Evolutionary conservation across 73 alveolate genomes (phyloP), one percentile per base, ranked within the genome.

Genomic region (Stentor roeselii): DNA sequence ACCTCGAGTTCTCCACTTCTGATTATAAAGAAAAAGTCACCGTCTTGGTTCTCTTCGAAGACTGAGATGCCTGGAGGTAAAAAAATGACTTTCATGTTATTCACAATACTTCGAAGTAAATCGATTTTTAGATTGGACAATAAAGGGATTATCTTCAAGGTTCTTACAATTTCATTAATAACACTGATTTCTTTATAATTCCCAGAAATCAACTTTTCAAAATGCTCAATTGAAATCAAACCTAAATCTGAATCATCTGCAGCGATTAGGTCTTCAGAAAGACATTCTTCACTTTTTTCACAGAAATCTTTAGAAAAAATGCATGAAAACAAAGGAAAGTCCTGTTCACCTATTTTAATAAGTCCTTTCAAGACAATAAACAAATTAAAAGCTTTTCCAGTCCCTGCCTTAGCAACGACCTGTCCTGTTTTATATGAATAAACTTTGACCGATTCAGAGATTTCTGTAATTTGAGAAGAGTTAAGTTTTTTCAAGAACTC

Each of bases 1-100:
- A 76, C 39, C 14, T 27, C 6, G 67, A 76, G 60, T 2, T 39
- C 30, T 41, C 84, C 84, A 36, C 36, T n/a, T n/a, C 39, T 76
- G n/a, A 76, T 39, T 1, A 76, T 76, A 76, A 27, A 76, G n/a
- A 76, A n/a, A 1, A 14, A 27, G 67, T 39, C 67, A 14, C 38
- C 67, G 14, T 15, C n/a, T 15, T n/a, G 11, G 32, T 36, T 40
- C 39, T 39, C 84, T 76, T 27, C 0, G 37, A 41, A 39, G 30
- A 76, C 39, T 1, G 3, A 1, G n/a, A 36, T 30, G 39, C n/a
- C 21, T 76, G n/a, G 27, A 14, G 74, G 60, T 21, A n/a, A 76
- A 15, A 27, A 27, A 27, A 21, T 32, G 14, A 32, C 21, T 1
- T 21, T 67, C 0, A 67, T 15, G 14, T 36, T 34, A n/a, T 1